Conservation (phyloP, 352 stramenopile genomes). For the Phytophthora sojae region DNA sequence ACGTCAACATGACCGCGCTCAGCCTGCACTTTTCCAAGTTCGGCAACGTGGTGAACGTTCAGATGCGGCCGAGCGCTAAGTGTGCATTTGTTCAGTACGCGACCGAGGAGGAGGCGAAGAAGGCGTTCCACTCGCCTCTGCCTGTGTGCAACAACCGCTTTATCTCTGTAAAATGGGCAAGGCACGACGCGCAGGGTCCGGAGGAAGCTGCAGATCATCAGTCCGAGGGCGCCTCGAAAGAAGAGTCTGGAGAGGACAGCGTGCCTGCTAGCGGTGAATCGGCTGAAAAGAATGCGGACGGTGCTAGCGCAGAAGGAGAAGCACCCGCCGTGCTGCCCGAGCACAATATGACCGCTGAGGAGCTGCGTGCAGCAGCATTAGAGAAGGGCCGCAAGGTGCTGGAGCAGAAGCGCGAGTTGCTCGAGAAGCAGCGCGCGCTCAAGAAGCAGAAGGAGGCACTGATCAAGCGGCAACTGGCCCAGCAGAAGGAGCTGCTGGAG, state of each 20-base stretch:
- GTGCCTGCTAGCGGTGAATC: constrained; percentile 4
- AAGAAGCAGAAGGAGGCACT: constrained; percentile 88
- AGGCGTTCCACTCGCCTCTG: constrained; percentile 87
- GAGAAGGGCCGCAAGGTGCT: constrained; percentile 85
- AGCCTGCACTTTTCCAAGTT: constrained; percentile 91
- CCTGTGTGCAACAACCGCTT: constrained; percentile 92
- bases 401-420: constrained; percentile 86
- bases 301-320: constrained; percentile 29
- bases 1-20: constrained; percentile 91
- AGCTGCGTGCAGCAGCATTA: constrained; percentile 72
- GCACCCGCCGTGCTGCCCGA: constrained; percentile 32
- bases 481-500: constrained; percentile 85
- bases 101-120: constrained; percentile 82
- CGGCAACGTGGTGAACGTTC: constrained; percentile 90
- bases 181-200: constrained; percentile 77
- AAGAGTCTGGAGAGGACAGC: constrained; percentile 30
- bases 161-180: constrained; percentile 90
- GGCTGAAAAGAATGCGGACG: constrained; percentile 26
- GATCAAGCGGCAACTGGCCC: constrained; percentile 80
- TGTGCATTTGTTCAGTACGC: constrained; percentile 90
- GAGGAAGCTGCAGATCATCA: constrained; percentile 53
- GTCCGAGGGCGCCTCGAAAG: constrained; percentile 42
- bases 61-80: constrained; percentile 84
- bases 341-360: constrained; percentile 77
- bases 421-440: constrained; percentile 85